Evolutionary conservation across 1,139 yeast genomes (phyloP).

Genomic region (Blastobotrys illinoisensis): DNA sequence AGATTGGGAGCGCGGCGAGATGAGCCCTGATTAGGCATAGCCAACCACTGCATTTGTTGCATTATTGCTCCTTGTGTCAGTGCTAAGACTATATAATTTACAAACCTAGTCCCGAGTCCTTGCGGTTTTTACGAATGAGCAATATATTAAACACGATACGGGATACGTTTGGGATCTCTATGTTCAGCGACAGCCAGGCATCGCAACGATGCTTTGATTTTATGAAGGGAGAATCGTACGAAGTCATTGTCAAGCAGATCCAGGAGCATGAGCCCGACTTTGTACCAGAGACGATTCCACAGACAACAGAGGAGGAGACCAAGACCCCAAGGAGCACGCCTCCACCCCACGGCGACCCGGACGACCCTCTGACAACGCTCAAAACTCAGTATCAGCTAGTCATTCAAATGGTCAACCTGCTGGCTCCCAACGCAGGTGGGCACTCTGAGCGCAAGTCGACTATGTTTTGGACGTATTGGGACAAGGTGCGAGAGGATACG

Average conservation of each 20-base stretch:
- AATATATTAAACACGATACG: not conserved
- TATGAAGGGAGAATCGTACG: slow-evolving; percentile 19
- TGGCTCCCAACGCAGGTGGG: slow-evolving; percentile 20
- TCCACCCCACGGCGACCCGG: slow-evolving; percentile 10
- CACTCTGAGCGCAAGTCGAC: slow-evolving; percentile 21
- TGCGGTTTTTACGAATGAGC: not conserved
- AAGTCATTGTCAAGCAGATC: slow-evolving; percentile 11
- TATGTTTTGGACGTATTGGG: slow-evolving; percentile 33
- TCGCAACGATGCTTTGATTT: slow-evolving; percentile 29
- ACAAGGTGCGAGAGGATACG: slow-evolving; percentile 24
- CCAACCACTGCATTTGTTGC: too few relatives aligned
- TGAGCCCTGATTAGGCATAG: too few relatives aligned
- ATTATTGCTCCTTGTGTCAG: too few relatives aligned
- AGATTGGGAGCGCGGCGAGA: too few relatives aligned
- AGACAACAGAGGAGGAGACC: not conserved
- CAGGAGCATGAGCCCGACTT: not conserved
- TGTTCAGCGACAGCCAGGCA: slow-evolving; percentile 27
- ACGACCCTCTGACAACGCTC: slow-evolving; percentile 15
- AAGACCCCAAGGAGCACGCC: slow-evolving; percentile 3
- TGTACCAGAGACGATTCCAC: not conserved
- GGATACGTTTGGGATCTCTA: slow-evolving; percentile 8
- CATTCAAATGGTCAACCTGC: slow-evolving; percentile 14
- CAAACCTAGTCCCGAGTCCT: too few relatives aligned
- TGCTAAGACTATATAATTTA: too few relatives aligned
- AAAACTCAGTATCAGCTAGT: slow-evolving; percentile 19